Conservation (phyloP, 352 stramenopile genomes). For the Globisporangium acanthophoron region DNA sequence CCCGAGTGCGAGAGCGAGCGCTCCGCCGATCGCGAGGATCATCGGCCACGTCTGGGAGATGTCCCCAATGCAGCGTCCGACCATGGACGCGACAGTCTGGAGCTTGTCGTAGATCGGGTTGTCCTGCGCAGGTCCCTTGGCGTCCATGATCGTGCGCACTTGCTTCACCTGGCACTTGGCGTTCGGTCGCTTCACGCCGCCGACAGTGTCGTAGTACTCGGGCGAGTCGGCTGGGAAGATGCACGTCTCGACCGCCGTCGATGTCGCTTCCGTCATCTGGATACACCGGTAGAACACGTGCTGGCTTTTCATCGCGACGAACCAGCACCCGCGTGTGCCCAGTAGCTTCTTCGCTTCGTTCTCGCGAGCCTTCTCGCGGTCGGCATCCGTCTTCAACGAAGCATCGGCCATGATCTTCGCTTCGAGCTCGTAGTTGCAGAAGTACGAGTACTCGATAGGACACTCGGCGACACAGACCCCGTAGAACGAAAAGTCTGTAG, state of each 20-base stretch:
- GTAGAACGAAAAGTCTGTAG: conserved; percentile 60
- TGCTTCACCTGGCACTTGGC: conserved; percentile 72
- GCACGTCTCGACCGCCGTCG: conserved; percentile 59
- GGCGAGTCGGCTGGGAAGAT: conserved; percentile 56
- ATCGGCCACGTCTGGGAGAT: conserved; percentile 51
- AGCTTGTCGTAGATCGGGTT: conserved; percentile 75
- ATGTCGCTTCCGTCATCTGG: conserved; percentile 54
- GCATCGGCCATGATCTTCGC: conserved; percentile 34
- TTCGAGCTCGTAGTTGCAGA: conserved; percentile 78
- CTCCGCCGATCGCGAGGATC: conserved; percentile 43
- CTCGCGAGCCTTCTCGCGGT: conserved; percentile 41
- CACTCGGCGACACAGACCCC: conserved; percentile 61
- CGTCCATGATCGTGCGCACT: conserved; percentile 46
- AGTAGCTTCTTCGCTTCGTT: conserved; percentile 32
- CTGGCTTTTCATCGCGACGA: conserved; percentile 56
- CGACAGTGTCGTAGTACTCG: conserved; percentile 57
- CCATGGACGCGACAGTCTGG: conserved; percentile 36
- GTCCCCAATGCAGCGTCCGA: conserved; percentile 66
- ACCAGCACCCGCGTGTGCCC: conserved; percentile 44
- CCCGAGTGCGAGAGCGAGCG: conserved; percentile 44
- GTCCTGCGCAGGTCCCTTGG: conserved; percentile 46
- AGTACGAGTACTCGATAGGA: conserved; percentile 37
- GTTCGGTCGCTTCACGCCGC: conserved; percentile 45
- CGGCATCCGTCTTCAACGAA: conserved; percentile 28
- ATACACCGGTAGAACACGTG: conserved; percentile 79